Percentiles rank a stretch among this genome's conserved stretches.
These are phyloP conservation scores for Saccharum spontaneum DNA, from an alignment of 176 grass and related monocot genomes.

Conservation along the genomic window DNA sequence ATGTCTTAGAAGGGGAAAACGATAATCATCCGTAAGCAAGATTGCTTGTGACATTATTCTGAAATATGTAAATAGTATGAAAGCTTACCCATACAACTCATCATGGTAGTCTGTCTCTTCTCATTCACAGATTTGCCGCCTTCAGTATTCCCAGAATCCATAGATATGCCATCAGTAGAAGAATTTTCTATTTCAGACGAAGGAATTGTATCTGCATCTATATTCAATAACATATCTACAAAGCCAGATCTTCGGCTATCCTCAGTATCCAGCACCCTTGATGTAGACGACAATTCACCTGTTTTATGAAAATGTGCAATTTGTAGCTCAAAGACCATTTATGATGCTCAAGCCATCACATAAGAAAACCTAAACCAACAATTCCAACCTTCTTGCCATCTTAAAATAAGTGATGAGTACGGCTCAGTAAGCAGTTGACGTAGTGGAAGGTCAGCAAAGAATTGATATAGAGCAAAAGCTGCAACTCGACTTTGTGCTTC, in stretches of 20 bases:
- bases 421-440: conserved; percentile 68
- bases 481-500: conserved; percentile 89
- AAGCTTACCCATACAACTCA: conserved; percentile 45
- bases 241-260: conserved; percentile 74
- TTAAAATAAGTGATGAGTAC: conserved; percentile 77
- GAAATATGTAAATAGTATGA: neutral
- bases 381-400: conserved; percentile 75
- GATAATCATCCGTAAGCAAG: neutral
- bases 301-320: conserved; percentile 28
- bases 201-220: conserved; percentile 26
- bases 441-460: conserved; percentile 83
- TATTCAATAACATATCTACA: conserved; percentile 74
- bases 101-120: conserved; percentile 23
- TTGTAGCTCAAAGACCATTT: neutral
- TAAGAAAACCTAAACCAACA: conserved; percentile 34
- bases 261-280: conserved; percentile 21
- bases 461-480: conserved; percentile 80
- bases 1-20: conserved; percentile 15
- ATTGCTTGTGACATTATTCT: neutral
- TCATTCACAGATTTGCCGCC: conserved; percentile 28
- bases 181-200: conserved; percentile 33
- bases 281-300: conserved; percentile 57
- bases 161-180: conserved; percentile 26
- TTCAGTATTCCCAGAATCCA: conserved; percentile 14
- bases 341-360: conserved; percentile 4